phyloP scores from a whole-genome alignment of 805 yeast species.

The Cephaloascus albidus region DNA sequence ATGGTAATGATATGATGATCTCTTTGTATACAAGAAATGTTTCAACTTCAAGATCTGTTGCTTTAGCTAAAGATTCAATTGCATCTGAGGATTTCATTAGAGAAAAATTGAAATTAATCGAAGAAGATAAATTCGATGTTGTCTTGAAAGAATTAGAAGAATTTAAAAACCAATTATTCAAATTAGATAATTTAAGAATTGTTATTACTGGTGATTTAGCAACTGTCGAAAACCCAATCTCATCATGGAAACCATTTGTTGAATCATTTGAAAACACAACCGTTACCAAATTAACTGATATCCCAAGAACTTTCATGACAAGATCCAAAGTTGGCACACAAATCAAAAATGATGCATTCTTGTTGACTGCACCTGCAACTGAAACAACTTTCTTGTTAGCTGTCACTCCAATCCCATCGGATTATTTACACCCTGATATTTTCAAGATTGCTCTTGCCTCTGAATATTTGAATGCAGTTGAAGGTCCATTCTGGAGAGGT shows the following conservation, averaged over 20 bases:
- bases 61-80: constrained; percentile 58
- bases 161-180: constrained; percentile 44
- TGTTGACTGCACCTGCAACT: constrained; percentile 73
- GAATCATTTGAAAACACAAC: constrained; percentile 10
- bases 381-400: constrained; percentile 68
- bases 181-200: constrained; percentile 51
- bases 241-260: constrained; percentile 42
- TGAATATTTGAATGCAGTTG: constrained; percentile 75
- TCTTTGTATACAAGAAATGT: constrained; percentile 49
- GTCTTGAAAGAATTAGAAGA: constrained; percentile 41
- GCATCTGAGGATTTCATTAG: constrained; percentile 50
- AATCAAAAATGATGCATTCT: constrained; percentile 44
- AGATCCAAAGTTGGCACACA: constrained; percentile 46
- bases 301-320: constrained; percentile 47
- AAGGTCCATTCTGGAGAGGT: constrained; percentile 96
- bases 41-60: constrained; percentile 51
- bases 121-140: constrained; percentile 39
- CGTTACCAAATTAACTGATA: constrained; percentile 7
- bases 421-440: constrained; percentile 40
- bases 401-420: constrained; percentile 49
- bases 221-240: constrained; percentile 43
- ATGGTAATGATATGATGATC: constrained; percentile 53
- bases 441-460: constrained; percentile 65
- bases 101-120: constrained; percentile 32
- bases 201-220: constrained; percentile 63